phyloP scores from a whole-genome alignment of 2,329 filamentous ascomycete genomes.

The Colletotrichum endophyticum region DNA sequence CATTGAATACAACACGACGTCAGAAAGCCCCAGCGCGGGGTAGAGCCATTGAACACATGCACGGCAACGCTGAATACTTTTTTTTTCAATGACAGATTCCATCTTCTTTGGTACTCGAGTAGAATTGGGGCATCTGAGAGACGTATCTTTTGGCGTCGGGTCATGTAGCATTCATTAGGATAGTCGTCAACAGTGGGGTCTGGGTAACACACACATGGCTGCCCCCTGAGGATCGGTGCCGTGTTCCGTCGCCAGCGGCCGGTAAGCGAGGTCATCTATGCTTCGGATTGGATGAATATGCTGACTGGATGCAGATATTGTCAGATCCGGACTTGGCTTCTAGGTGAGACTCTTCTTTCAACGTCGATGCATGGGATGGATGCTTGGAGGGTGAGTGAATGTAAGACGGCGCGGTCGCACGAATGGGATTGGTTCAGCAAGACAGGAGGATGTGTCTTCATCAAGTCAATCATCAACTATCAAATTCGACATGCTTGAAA shows the following conservation, averaged over 20 bases:
- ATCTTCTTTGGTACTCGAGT: accelerated
- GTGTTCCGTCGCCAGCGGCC: background rate
- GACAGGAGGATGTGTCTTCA: background rate
- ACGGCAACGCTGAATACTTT: background rate
- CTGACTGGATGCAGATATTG: background rate
- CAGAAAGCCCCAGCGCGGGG: background rate
- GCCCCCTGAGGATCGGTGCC: background rate
- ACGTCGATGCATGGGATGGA: background rate
- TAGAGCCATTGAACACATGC: background rate
- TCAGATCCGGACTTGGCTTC: background rate
- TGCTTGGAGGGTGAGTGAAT: background rate
- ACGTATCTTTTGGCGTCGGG: background rate
- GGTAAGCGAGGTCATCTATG: background rate
- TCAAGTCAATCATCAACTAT: background rate
- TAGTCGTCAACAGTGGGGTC: background rate
- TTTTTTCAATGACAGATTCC: background rate
- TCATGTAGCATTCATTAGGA: background rate
- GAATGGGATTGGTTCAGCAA: background rate
- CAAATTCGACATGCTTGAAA: background rate
- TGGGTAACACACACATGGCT: background rate
- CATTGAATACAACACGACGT: background rate
- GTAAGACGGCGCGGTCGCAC: background rate
- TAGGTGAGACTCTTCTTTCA: background rate
- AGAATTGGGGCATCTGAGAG: background rate
- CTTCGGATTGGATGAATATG: background rate